These are phyloP conservation scores for Populus hybrid DNA, from an alignment of 441 rosid genomes.

Conservation along the genomic window DNA sequence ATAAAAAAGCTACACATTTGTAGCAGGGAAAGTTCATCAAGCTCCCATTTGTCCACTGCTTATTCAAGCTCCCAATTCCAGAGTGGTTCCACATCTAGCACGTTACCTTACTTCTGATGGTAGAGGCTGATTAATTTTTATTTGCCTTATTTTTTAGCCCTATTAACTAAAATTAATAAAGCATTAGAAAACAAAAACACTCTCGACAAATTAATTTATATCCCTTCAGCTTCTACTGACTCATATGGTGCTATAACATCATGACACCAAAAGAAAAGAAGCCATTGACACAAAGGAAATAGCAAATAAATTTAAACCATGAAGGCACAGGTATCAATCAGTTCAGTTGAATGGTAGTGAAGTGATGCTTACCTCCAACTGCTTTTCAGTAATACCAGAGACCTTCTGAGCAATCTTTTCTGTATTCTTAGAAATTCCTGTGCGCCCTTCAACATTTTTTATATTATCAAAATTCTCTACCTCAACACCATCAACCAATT, in stretches of 20 bases:
- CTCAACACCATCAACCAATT: conserved; percentile 24
- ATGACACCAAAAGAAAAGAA: neutral
- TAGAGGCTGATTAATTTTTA: neutral
- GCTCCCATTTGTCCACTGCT: neutral
- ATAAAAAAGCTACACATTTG: neutral
- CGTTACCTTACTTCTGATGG: neutral
- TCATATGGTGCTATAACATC: neutral
- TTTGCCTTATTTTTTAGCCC: neutral
- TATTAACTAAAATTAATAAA: neutral
- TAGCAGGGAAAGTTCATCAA: neutral
- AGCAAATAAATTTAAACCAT: neutral
- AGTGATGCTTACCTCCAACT: conserved; percentile 57
- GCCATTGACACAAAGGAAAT: neutral
- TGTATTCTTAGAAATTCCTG: conserved; percentile 7
- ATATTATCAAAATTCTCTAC: conserved; percentile 36
- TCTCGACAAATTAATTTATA: neutral
- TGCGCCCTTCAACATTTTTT: conserved; percentile 1
- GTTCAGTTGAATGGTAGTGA: neutral
- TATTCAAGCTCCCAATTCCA: neutral
- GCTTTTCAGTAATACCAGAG: conserved; percentile 68
- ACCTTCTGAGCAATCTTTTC: conserved; percentile 48
- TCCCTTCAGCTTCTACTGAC: conserved; percentile 1
- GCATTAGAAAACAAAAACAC: neutral
- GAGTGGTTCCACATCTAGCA: neutral
- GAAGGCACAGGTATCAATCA: neutral